A percentile compares a stretch with the other conserved stretches of the same genome.
Conservation (phyloP, 2,329 filamentous ascomycete genomes). For the Ciborinia camelliae region DNA sequence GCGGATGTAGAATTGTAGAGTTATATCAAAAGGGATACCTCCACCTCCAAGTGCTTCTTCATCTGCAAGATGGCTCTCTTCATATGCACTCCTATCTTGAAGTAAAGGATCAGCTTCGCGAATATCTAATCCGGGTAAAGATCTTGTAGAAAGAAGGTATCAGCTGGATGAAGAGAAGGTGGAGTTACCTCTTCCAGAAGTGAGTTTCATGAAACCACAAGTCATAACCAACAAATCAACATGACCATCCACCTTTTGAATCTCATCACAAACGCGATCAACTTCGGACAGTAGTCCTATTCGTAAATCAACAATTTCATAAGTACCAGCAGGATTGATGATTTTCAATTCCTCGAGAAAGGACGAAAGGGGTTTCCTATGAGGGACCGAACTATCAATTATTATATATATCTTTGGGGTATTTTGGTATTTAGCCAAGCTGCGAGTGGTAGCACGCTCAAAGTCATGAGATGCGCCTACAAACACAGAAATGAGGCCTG, state of each 20-base stretch:
- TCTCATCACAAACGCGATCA: neutral
- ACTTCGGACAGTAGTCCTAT: neutral
- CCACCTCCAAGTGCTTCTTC: neutral
- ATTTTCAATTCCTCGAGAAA: neutral
- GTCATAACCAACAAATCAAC: conserved; percentile 9
- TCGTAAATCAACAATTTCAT: neutral
- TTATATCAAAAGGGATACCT: neutral
- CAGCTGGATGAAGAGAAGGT: neutral
- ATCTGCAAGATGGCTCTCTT: neutral
- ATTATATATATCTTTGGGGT: conserved; percentile 1
- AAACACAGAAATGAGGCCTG: neutral
- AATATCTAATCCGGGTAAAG: neutral
- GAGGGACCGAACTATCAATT: neutral
- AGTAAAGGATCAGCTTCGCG: neutral
- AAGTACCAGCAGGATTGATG: neutral
- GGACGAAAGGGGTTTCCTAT: neutral
- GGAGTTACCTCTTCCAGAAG: neutral
- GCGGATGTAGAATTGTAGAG: neutral
- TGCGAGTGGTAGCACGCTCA: neutral
- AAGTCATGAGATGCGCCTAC: neutral
- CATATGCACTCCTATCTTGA: neutral
- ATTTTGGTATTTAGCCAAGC: neutral
- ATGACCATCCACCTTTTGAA: neutral
- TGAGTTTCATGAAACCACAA: neutral
- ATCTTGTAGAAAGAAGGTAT: neutral